A percentile compares a stretch with the other conserved stretches of the same genome.
Conservation (phyloP, 192 early-diverging fungal genomes). For the Podila horticola region DNA sequence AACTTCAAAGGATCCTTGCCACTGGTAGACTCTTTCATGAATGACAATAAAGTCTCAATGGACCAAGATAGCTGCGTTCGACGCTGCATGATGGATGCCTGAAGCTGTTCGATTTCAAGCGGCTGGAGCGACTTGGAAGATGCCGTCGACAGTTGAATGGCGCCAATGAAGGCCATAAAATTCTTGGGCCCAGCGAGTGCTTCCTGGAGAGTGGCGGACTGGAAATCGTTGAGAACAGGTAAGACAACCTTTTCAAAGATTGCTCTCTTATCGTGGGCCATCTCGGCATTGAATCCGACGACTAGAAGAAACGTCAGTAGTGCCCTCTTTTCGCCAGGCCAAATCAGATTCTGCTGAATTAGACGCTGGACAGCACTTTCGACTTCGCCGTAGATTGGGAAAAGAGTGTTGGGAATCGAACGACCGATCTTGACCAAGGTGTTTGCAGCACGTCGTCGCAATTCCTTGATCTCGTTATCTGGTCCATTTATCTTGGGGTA, state of each 20-base stretch:
- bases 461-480: slow-evolving; percentile 5
- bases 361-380: slow-evolving; percentile 22
- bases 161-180: slow-evolving; percentile 38
- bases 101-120: slow-evolving; percentile 5
- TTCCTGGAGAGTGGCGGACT: slow-evolving; percentile 1
- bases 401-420: slow-evolving; percentile 44
- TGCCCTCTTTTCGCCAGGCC: slow-evolving; percentile 12
- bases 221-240: slow-evolving; percentile 17
- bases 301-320: slow-evolving; percentile 30
- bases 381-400: slow-evolving; percentile 32
- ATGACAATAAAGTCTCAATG: slow-evolving; percentile 20
- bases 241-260: slow-evolving; percentile 32
- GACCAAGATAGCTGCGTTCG: slow-evolving; percentile 17
- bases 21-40: slow-evolving; percentile 43
- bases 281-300: slow-evolving; percentile 29
- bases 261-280: background rate
- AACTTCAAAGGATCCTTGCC: slow-evolving; percentile 1
- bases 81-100: background rate
- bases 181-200: slow-evolving; percentile 14
- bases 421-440: slow-evolving; percentile 40
- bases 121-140: background rate
- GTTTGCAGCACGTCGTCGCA: slow-evolving; percentile 22
- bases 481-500: slow-evolving; percentile 6
- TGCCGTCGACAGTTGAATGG: slow-evolving; percentile 12
- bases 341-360: slow-evolving; percentile 13